These are phyloP conservation scores for Hippophae rhamnoides DNA, from an alignment of 306 rosid genomes.

Conservation along the genomic window DNA sequence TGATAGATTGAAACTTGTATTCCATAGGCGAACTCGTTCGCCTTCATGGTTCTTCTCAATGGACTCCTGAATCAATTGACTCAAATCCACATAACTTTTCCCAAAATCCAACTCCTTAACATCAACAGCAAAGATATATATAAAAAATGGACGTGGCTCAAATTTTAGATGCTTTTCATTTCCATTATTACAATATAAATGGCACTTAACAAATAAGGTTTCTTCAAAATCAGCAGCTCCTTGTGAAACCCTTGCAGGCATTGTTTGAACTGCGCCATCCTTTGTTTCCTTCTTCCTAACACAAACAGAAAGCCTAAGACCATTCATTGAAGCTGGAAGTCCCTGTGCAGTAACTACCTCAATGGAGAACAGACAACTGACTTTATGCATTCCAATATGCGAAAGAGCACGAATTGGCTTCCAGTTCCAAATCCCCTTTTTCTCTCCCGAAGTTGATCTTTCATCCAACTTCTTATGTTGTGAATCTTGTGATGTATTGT, in stretches of 20 bases:
- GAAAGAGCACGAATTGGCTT: slow-evolving; percentile 84
- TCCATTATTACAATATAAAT: slow-evolving; percentile 45
- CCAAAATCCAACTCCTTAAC: slow-evolving; percentile 87
- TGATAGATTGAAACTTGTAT: slow-evolving; percentile 46
- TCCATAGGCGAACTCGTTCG: slow-evolving; percentile 71
- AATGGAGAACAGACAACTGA: slow-evolving; percentile 75
- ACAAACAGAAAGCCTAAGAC: slow-evolving; percentile 67
- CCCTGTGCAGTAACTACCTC: slow-evolving; percentile 78
- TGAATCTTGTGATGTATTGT: slow-evolving; percentile 10
- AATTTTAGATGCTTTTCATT: slow-evolving; percentile 49
- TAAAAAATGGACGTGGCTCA: slow-evolving; percentile 75
- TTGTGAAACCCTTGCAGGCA: slow-evolving; percentile 84
- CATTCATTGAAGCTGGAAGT: slow-evolving; percentile 92
- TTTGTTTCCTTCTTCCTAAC: slow-evolving; percentile 90
- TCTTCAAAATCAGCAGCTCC: slow-evolving; percentile 96
- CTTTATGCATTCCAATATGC: slow-evolving; percentile 75
- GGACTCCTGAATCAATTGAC: slow-evolving; percentile 60
- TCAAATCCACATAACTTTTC: slow-evolving; percentile 57
- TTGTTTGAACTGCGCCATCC: slow-evolving; percentile 87
- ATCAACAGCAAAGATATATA: slow-evolving; percentile 75
- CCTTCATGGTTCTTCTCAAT: slow-evolving; percentile 59
- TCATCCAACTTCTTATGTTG: slow-evolving; percentile 30
- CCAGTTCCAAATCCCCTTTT: slow-evolving; percentile 94
- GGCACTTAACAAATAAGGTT: slow-evolving; percentile 75
- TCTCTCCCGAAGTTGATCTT: slow-evolving; percentile 30